Conservation (phyloP, 2,329 filamentous ascomycete species). For the Huntiella savannae region DNA sequence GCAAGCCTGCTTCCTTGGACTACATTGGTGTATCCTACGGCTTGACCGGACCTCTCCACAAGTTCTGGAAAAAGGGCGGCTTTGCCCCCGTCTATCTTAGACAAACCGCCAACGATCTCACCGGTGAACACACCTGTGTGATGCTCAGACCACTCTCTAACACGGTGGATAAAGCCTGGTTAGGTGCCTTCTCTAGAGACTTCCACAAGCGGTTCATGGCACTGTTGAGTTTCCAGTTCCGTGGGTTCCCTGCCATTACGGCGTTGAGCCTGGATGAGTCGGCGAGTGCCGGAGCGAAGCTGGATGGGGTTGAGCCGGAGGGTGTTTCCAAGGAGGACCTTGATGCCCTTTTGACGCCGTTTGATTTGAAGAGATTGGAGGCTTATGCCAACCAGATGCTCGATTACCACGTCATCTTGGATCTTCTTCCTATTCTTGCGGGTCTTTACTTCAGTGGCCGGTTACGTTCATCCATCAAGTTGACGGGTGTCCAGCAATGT, state of each 20-base stretch:
- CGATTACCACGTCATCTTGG: conserved; percentile 92
- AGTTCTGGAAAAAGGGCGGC: conserved; percentile 81
- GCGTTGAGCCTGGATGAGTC: conserved; percentile 81
- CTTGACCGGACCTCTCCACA: conserved; percentile 68
- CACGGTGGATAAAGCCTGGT: conserved; percentile 58
- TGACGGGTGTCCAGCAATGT: conserved; percentile 68
- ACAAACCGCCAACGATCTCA: conserved; percentile 89
- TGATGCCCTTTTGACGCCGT: conserved; percentile 64
- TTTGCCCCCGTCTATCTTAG: conserved; percentile 86
- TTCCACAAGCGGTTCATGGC: conserved; percentile 89
- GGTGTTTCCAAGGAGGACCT: conserved; percentile 56
- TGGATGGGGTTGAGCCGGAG: conserved; percentile 32
- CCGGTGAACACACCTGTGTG: conserved; percentile 91
- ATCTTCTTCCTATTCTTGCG: conserved; percentile 70
- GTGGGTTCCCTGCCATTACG: conserved; percentile 55
- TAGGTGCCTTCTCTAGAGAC: conserved; percentile 76
- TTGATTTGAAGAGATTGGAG: conserved; percentile 85
- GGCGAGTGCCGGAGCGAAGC: conserved; percentile 50
- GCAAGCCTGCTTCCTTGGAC: conserved; percentile 61
- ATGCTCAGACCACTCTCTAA: conserved; percentile 71
- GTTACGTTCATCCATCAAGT: conserved; percentile 44
- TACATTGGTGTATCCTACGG: conserved; percentile 94
- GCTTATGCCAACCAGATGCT: conserved; percentile 94
- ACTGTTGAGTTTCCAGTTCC: conserved; percentile 83
- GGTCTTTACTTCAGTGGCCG: conserved; percentile 69